These are phyloP conservation scores for Neonectria neomacrospora DNA, from an alignment of 2,329 filamentous ascomycete species.

Conservation along the genomic window DNA sequence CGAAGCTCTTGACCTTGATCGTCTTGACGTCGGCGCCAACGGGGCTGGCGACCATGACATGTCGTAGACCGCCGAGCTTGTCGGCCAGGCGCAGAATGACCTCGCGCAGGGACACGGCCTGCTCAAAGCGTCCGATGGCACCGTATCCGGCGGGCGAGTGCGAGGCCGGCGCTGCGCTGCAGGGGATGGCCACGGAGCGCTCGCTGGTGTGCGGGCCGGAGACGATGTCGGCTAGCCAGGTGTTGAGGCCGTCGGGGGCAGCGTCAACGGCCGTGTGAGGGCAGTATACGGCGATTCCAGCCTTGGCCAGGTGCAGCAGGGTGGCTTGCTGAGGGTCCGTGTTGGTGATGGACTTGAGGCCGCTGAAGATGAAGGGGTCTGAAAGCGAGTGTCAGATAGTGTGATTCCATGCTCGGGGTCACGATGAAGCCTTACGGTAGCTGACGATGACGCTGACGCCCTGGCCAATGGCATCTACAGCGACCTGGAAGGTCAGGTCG, in stretches of 20 bases:
- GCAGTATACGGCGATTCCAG: constrained; percentile 94
- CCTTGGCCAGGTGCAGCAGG: constrained; percentile 81
- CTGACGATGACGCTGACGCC: constrained; percentile 84
- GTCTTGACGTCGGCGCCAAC: constrained; percentile 58
- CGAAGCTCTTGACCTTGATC: constrained; percentile 72
- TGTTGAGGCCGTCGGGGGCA: constrained; percentile 84
- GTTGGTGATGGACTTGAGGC: constrained; percentile 87
- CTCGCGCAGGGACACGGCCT: constrained; percentile 52
- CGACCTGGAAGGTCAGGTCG: constrained; percentile 89
- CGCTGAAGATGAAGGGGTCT: constrained; percentile 97
- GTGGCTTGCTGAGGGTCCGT: constrained; percentile 87
- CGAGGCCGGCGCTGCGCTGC: constrained; percentile 54
- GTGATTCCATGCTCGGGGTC: constrained; percentile 1
- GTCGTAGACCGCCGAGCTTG: constrained; percentile 72
- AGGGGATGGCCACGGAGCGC: constrained; percentile 59
- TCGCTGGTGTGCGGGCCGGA: constrained; percentile 60
- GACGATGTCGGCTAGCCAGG: constrained; percentile 92
- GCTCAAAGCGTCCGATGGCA: constrained; percentile 56
- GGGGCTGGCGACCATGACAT: constrained; percentile 61
- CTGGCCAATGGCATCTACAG: constrained; percentile 85
- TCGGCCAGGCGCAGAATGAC: constrained; percentile 68
- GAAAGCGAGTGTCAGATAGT: constrained; percentile 16
- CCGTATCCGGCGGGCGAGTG: constrained; percentile 65
- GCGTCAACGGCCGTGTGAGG: constrained; percentile 96
- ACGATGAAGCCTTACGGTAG: constrained; percentile 71